These are phyloP conservation scores for Fusarium zealandicum DNA, from an alignment of 2,329 filamentous ascomycete species.

Conservation along the genomic window DNA sequence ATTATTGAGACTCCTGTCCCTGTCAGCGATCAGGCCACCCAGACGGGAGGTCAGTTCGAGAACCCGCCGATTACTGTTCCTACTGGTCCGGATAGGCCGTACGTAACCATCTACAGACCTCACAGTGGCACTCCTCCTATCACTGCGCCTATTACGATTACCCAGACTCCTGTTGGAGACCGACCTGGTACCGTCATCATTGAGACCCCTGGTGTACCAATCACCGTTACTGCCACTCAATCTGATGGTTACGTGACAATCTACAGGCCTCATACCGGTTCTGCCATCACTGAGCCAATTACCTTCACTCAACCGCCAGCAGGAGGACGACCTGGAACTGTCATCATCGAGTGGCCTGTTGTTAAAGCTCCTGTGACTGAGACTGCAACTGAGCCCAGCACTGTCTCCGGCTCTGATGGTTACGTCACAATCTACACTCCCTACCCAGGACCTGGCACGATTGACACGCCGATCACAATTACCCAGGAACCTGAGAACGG, in stretches of 20 bases:
- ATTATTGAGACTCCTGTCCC: slow-evolving; percentile 25
- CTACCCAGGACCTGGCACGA: slow-evolving; percentile 12
- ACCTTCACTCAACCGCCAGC: slow-evolving; percentile 26
- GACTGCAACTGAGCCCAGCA: slow-evolving; percentile 5
- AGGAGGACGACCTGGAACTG: slow-evolving; percentile 26
- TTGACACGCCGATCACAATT: slow-evolving; percentile 22
- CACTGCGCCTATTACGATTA: not conserved
- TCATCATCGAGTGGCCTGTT: slow-evolving; percentile 30
- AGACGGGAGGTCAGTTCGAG: not conserved
- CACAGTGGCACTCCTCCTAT: not conserved
- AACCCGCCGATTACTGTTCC: slow-evolving; percentile 20
- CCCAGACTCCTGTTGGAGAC: not conserved
- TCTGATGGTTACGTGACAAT: slow-evolving; percentile 13
- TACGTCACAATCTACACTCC: slow-evolving; percentile 24
- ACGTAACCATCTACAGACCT: slow-evolving; percentile 1
- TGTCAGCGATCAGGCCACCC: slow-evolving; percentile 16
- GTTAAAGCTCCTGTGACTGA: too few species aligned
- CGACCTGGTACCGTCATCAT: not conserved
- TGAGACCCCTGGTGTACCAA: not conserved
- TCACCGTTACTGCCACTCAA: not conserved
- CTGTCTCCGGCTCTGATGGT: slow-evolving; percentile 16
- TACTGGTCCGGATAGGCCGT: slow-evolving; percentile 24
- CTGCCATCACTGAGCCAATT: slow-evolving; percentile 26
- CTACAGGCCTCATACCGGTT: slow-evolving; percentile 22
- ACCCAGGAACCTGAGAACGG: slow-evolving; percentile 15